Conservation (phyloP, 345 rosid genomes). For the Arabidopsis arenosa region DNA sequence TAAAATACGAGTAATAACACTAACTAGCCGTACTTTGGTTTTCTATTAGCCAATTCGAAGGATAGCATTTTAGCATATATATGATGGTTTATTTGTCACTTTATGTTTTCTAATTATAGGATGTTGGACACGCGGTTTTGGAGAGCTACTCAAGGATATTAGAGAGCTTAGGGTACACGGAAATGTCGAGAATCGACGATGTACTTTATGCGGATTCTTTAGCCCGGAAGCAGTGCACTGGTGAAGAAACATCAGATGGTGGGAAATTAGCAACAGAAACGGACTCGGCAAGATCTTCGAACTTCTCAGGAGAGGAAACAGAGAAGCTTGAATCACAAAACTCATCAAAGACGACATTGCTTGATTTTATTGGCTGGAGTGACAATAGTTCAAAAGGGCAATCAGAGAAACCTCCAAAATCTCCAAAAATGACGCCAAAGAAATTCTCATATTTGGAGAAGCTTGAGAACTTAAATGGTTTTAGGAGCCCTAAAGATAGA, state of each 20-base stretch:
- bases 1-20: neutral
- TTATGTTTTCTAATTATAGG: constrained; percentile 47
- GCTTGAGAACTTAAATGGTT: constrained; percentile 63
- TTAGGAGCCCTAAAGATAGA: constrained; percentile 69
- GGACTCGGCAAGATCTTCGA: constrained; percentile 19
- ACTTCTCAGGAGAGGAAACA: constrained; percentile 33
- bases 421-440: constrained; percentile 40
- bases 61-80: neutral
- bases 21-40: neutral
- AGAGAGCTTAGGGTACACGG: constrained; percentile 79
- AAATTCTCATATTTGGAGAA: constrained; percentile 46
- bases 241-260: constrained; percentile 26
- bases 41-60: neutral
- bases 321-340: constrained; percentile 51
- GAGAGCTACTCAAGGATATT: constrained; percentile 90
- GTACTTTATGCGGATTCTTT: constrained; percentile 66
- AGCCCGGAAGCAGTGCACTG: constrained; percentile 39
- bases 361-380: constrained; percentile 76
- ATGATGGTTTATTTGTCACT: neutral
- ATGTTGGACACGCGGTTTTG: constrained; percentile 81
- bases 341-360: constrained; percentile 59
- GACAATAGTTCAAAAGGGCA: constrained; percentile 26
- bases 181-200: constrained; percentile 80
- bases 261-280: constrained; percentile 26
- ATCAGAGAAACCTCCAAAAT: constrained; percentile 43